Evolutionary conservation across 164 flowering plant species (phyloP), one percentile per base, ranked within the genome.

Genomic region (Vitis vinifera): DNA sequence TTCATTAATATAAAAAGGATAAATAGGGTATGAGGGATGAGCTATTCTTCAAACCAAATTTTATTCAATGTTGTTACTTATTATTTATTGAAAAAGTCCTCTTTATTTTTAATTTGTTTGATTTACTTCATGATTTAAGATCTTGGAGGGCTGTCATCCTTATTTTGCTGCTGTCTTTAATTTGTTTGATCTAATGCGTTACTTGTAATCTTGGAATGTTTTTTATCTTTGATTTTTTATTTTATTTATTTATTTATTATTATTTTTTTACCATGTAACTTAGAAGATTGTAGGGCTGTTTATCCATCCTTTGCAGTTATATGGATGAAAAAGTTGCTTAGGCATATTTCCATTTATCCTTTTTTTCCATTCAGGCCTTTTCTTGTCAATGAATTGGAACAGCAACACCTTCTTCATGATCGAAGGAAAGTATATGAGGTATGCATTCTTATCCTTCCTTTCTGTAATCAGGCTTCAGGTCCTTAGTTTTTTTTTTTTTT

Each of bases 351-450:
- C 44, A 37, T 58, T 15, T 58, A 58, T 60, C 48, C 29, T 59
- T 73, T 19, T 62, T 62, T 68, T 23, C 37, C 44, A 57, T 71
- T 68, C 81, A 96, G 99, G 88, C 99, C 99, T 51, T 96, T 87
- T 77, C 79, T 96, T 13, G 94, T 93, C 10, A 96, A 96, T 86
- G 97, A 96, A 68, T 71, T 96, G 72, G 92, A 81, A 72, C 91
- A 77, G 59, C 99, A 96, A 68, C 86, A 88, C 79, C 99, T 96
- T 67, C 97, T 96, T 68, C 99, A 91, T 82, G 99, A 96, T 65
- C 82, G 99, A 73, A 86, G 98, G 81, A 93, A 96, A 84, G 99
- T 96, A 10, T 96, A 96, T 67, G 98, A 96, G 99, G 99, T 89
- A 80, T 50, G 71, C 47, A 31, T 29, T 49, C 9, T 60, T 47